phyloP scores from a whole-genome alignment of 768 basidiomycete genomes.

The Rhodocollybia butyracea region DNA sequence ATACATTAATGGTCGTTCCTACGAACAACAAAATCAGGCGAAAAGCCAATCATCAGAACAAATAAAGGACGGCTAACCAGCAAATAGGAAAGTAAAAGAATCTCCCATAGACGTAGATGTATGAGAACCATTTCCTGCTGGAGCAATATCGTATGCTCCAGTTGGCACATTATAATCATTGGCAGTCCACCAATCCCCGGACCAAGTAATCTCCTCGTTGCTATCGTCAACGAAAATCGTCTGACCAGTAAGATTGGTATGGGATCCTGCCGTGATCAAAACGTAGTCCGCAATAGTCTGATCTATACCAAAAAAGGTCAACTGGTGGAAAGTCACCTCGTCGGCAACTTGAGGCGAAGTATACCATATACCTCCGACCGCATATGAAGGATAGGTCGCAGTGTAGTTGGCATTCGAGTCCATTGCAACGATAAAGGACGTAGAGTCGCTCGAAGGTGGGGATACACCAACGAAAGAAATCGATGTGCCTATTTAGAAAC shows the following conservation, averaged over 20 bases:
- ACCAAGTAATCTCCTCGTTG: slow-evolving; percentile 11
- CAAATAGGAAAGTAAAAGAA: not conserved
- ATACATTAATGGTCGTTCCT: too few species aligned
- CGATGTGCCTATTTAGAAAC: not conserved
- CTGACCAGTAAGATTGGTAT: slow-evolving; percentile 6
- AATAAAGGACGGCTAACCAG: too few species aligned
- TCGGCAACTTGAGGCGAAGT: not conserved
- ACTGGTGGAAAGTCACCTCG: not conserved
- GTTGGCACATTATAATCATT: not conserved
- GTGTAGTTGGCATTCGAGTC: not conserved
- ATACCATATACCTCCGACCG: not conserved
- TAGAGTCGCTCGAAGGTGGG: not conserved
- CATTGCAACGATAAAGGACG: not conserved
- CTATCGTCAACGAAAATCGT: slow-evolving; percentile 13
- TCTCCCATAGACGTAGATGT: not conserved
- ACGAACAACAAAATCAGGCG: too few species aligned
- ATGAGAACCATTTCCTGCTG: not conserved
- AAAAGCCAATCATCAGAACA: too few species aligned
- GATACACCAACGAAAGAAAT: not conserved
- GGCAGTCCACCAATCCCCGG: slow-evolving; percentile 2
- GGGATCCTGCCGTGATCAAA: slow-evolving; percentile 6
- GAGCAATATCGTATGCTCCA: not conserved
- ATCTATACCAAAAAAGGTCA: not conserved
- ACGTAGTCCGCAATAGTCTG: slow-evolving; percentile 7
- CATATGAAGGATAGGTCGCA: not conserved